A percentile compares a stretch with the other conserved stretches of the same genome.
phyloP scores from a whole-genome alignment of 2,329 filamentous ascomycete species.

The Whalleya microplaca region DNA sequence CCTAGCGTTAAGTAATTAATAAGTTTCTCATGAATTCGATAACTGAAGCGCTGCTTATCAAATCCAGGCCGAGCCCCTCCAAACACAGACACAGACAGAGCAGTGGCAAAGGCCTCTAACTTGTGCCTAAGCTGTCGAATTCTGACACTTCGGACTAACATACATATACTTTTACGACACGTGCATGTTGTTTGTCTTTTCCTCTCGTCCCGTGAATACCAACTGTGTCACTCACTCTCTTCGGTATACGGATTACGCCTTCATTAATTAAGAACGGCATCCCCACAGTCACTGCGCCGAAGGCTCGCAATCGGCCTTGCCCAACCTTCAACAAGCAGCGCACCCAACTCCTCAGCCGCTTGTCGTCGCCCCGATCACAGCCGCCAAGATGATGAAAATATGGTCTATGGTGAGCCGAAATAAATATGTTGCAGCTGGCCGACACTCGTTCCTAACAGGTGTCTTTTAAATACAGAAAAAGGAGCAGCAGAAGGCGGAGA shows the following conservation, averaged over 20 bases:
- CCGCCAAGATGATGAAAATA: slow-evolving; percentile 90
- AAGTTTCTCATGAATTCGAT: neutral
- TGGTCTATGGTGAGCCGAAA: slow-evolving; percentile 84
- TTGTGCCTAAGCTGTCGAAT: neutral
- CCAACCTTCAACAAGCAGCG: neutral
- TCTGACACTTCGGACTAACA: neutral
- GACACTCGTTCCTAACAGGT: slow-evolving; percentile 21
- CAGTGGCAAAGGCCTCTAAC: slow-evolving; percentile 1
- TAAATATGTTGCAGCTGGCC: neutral
- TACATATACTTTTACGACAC: neutral
- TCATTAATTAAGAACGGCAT: neutral
- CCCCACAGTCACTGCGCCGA: neutral
- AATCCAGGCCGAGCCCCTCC: slow-evolving; percentile 4
- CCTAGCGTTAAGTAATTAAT: too few relatives aligned
- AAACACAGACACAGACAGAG: neutral
- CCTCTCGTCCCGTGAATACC: neutral
- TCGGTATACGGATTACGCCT: too few relatives aligned
- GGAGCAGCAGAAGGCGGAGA: slow-evolving; percentile 93
- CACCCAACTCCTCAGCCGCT: slow-evolving; percentile 1
- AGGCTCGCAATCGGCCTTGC: neutral
- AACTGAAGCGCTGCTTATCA: neutral
- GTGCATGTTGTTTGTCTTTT: neutral
- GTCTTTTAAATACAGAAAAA: slow-evolving; percentile 72
- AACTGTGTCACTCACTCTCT: too few relatives aligned
- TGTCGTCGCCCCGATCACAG: slow-evolving; percentile 1